Percentiles rank a stretch among this genome's conserved stretches.
Conservation (phyloP, 164 flowering plant genomes). For the Liquidambar formosana region DNA sequence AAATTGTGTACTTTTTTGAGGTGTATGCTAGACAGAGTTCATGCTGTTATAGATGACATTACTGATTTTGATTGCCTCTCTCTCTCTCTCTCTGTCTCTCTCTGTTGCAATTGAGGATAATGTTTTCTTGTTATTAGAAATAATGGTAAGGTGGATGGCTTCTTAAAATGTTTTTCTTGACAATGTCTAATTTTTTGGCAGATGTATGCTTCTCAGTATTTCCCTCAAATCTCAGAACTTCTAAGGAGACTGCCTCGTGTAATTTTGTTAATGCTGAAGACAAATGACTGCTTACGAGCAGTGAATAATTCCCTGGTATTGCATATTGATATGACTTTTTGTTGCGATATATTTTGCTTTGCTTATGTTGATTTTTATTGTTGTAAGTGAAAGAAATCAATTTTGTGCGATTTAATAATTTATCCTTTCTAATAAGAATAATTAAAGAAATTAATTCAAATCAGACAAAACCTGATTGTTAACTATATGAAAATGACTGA, state of each 20-base stretch:
- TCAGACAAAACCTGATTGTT: background rate
- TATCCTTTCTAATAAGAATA: too few relatives aligned
- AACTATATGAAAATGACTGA: too few relatives aligned
- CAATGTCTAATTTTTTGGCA: constrained; percentile 29
- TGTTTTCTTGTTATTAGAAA: background rate
- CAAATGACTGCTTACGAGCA: constrained; percentile 92
- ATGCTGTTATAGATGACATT: constrained; percentile 1
- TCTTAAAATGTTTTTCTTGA: background rate
- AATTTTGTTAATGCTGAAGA: constrained; percentile 86
- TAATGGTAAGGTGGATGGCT: background rate
- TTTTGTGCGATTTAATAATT: too few relatives aligned
- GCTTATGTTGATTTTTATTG: background rate
- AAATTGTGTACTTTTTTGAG: background rate
- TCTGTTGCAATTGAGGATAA: background rate
- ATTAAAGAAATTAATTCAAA: background rate
- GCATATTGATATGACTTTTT: background rate
- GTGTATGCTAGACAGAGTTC: background rate
- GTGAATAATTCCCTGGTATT: constrained; percentile 70
- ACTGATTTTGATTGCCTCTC: background rate
- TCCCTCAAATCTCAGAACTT: constrained; percentile 85
- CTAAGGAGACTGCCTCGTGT: constrained; percentile 85
- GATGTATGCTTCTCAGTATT: constrained; percentile 96
- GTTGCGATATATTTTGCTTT: background rate
- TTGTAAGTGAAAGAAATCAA: too few relatives aligned
- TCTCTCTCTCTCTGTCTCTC: background rate